These are phyloP conservation scores for Fusarium hostae DNA, from an alignment of 2,329 filamentous ascomycete species.

Conservation along the genomic window DNA sequence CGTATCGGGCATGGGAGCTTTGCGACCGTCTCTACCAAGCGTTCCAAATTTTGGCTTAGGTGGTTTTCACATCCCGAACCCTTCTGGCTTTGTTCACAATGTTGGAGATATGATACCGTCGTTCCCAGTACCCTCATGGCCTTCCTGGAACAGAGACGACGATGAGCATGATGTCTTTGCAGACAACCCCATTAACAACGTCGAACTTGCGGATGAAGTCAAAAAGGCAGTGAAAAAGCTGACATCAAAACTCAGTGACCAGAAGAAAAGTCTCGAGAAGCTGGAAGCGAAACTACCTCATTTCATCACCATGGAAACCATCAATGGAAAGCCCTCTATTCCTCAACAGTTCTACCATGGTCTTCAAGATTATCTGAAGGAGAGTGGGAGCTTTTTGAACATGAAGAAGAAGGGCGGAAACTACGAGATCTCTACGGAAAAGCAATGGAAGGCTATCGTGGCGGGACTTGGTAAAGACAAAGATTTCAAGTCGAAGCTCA, in stretches of 20 bases:
- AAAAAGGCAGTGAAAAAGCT: slow-evolving; percentile 47
- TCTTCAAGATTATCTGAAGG: slow-evolving; percentile 64
- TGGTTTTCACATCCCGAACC: slow-evolving; percentile 20
- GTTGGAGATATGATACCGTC: slow-evolving; percentile 42
- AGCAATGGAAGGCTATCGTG: slow-evolving; percentile 60
- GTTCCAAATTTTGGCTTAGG: slow-evolving; percentile 10
- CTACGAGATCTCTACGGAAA: slow-evolving; percentile 55
- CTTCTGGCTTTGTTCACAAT: slow-evolving; percentile 27
- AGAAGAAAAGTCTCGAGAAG: slow-evolving; percentile 53
- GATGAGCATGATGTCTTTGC: slow-evolving; percentile 32
- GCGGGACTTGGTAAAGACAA: slow-evolving; percentile 54
- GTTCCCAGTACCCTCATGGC: slow-evolving; percentile 46
- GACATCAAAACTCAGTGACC: slow-evolving; percentile 47
- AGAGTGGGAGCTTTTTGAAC: slow-evolving; percentile 60
- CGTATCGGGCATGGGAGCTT: neutral
- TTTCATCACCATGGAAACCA: slow-evolving; percentile 64
- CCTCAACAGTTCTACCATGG: slow-evolving; percentile 74
- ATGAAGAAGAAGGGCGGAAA: slow-evolving; percentile 55
- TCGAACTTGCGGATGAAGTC: slow-evolving; percentile 42
- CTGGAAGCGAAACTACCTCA: slow-evolving; percentile 65
- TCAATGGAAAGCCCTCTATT: slow-evolving; percentile 64
- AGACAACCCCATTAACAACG: slow-evolving; percentile 11
- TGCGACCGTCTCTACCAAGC: slow-evolving; percentile 2
- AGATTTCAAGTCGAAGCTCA: slow-evolving; percentile 45
- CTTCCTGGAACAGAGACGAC: slow-evolving; percentile 33